Evolutionary conservation across 805 yeast genomes (phyloP).

Genomic region (Cyberlindnera mycetangii): DNA sequence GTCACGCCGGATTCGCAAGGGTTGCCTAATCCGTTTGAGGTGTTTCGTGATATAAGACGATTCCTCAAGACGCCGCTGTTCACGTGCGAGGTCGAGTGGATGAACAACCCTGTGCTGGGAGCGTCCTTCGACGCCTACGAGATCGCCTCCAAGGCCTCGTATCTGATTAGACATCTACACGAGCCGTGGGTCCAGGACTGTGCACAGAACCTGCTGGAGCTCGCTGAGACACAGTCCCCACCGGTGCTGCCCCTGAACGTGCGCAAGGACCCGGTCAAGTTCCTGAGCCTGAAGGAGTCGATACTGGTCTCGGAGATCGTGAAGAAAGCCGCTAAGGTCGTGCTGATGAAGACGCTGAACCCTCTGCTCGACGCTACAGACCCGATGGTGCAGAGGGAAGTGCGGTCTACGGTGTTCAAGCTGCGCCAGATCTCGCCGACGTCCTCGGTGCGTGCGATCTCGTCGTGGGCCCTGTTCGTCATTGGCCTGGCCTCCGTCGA

Average conservation of each 20-base stretch:
- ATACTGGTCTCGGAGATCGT: constrained; percentile 22
- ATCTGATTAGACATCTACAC: constrained; percentile 22
- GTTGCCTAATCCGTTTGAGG: constrained; percentile 41
- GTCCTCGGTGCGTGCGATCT: constrained; percentile 13
- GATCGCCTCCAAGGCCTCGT: constrained; percentile 34
- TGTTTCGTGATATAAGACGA: constrained; percentile 34
- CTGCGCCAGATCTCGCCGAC: constrained; percentile 10
- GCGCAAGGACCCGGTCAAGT: constrained; percentile 13
- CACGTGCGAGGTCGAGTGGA: constrained; percentile 37
- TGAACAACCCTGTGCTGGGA: constrained; percentile 42
- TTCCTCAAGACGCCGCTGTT: constrained; percentile 35
- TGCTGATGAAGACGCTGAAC: constrained; percentile 18
- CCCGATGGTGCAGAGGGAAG: constrained; percentile 15
- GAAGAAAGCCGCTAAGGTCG: constrained; percentile 18
- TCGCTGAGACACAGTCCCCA: constrained; percentile 16
- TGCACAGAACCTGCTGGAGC: constrained; percentile 19
- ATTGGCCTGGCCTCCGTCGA: constrained; percentile 9
- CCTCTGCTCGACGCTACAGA: constrained; percentile 17
- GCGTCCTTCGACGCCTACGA: constrained; percentile 36
- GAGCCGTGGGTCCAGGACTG: constrained; percentile 8
- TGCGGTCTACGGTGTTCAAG: constrained; percentile 5
- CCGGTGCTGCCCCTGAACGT: constrained; percentile 24
- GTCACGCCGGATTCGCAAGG: constrained; percentile 33
- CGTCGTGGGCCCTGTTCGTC: constrained; percentile 12
- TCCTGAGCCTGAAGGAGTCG: constrained; percentile 19